Percentiles rank a stretch among this genome's conserved stretches.
Evolutionary conservation across 169 alveolate genomes (phyloP).

Genomic region (Theileria luwenshuni): DNA sequence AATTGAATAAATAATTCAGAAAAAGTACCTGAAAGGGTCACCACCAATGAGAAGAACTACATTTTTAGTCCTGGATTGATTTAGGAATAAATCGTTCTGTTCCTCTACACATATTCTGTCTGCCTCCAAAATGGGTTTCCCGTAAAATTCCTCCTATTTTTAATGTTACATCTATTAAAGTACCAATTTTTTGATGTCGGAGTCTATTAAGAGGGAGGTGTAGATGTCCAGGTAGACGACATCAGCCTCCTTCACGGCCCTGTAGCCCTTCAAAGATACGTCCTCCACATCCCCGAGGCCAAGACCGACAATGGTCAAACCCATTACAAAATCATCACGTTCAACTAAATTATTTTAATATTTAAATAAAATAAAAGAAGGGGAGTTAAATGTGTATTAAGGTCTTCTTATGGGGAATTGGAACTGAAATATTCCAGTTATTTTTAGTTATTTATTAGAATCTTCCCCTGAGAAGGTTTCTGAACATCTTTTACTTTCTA

Average conservation of each 20-base stretch:
- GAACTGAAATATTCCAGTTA: not conserved
- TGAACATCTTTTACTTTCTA: too few species aligned
- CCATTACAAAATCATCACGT: slow-evolving; percentile 76
- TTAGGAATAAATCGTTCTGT: slow-evolving; percentile 86
- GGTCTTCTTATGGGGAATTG: not conserved
- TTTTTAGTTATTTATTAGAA: not conserved
- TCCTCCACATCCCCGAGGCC: slow-evolving; percentile 93
- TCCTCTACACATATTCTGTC: slow-evolving; percentile 93
- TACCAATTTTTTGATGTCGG: slow-evolving; percentile 76
- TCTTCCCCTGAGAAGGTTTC: too few species aligned
- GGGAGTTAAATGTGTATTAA: not conserved
- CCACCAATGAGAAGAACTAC: slow-evolving; percentile 93
- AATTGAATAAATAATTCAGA: too few species aligned
- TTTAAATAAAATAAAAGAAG: too few species aligned
- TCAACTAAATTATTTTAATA: not conserved
- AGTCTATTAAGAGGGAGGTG: slow-evolving; percentile 88
- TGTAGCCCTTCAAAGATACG: slow-evolving; percentile 90
- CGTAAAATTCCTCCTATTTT: slow-evolving; percentile 73
- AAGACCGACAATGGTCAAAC: slow-evolving; percentile 89
- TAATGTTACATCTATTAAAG: slow-evolving; percentile 9
- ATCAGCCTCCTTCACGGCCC: slow-evolving; percentile 84
- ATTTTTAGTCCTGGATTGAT: slow-evolving; percentile 82
- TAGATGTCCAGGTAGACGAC: slow-evolving; percentile 90
- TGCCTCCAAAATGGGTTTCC: slow-evolving; percentile 87
- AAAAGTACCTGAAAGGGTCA: slow-evolving; percentile 85